phyloP scores from a whole-genome alignment of 108 stramenopile genomes.

The Skeletonema marinoi region DNA sequence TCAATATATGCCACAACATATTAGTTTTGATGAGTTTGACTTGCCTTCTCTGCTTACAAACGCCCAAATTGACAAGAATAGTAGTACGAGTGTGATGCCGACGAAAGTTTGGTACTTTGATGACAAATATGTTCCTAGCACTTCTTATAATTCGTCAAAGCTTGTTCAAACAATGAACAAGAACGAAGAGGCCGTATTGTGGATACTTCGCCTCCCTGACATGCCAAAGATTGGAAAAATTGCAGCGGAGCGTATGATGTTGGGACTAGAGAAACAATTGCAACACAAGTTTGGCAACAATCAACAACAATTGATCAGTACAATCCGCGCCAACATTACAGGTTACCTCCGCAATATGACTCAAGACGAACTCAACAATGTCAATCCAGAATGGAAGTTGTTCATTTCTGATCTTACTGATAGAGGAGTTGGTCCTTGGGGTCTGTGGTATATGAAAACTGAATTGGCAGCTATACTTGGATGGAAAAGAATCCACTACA shows the following conservation, averaged over 20 bases:
- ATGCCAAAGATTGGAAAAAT: background rate
- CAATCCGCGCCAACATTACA: background rate
- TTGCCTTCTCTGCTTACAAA: background rate
- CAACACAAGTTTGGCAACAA: background rate
- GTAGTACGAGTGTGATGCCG: background rate
- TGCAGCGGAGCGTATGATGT: background rate
- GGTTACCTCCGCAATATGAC: background rate
- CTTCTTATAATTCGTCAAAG: background rate
- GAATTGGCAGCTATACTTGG: background rate
- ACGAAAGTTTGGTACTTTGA: background rate
- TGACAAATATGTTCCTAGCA: background rate
- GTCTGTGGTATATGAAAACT: background rate
- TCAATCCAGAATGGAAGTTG: conserved; percentile 9
- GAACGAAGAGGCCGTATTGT: background rate
- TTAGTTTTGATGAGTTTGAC: background rate
- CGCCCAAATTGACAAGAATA: background rate
- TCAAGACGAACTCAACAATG: background rate
- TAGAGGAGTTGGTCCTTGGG: conserved; percentile 1
- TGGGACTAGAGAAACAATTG: background rate
- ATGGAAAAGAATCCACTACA: background rate
- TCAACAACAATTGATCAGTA: background rate
- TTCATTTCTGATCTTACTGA: background rate
- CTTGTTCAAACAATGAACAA: background rate
- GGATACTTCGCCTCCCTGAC: background rate
- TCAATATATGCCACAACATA: background rate